Conservation (phyloP, 352 stramenopile species). For the Phytophthora hibernalis region DNA sequence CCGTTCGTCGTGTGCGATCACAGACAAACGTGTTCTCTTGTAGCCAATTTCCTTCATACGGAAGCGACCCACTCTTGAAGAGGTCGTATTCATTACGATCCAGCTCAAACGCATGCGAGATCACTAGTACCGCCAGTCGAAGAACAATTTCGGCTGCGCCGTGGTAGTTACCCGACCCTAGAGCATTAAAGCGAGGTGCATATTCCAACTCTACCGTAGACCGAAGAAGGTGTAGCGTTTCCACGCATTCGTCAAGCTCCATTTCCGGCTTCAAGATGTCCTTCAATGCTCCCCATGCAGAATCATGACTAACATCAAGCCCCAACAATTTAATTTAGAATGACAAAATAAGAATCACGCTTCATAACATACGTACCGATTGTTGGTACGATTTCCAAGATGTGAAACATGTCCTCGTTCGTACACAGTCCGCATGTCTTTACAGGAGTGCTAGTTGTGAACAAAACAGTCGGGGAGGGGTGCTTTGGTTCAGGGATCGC, state of each 20-base stretch:
- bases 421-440: slow-evolving; percentile 1
- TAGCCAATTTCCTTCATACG: no score
- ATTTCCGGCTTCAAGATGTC: slow-evolving; percentile 7
- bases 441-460: neutral
- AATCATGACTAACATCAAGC: neutral
- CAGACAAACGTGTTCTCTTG: no score
- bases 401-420: no score
- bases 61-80: slow-evolving; percentile 5
- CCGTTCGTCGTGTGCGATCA: no score
- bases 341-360: neutral
- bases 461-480: slow-evolving; percentile 1
- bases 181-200: no score
- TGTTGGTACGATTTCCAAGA: slow-evolving; percentile 4
- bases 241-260: neutral
- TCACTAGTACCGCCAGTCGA: slow-evolving; percentile 6
- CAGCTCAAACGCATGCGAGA: slow-evolving; percentile 2
- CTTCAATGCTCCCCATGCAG: neutral
- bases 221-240: slow-evolving; percentile 1
- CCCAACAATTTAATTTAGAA: neutral
- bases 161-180: slow-evolving; percentile 10
- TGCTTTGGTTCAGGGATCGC: no score
- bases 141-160: slow-evolving; percentile 2
- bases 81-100: slow-evolving; percentile 1
- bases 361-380: slow-evolving; percentile 6
- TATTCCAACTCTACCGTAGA: no score